A percentile compares a stretch with the other conserved stretches of the same genome.
These are phyloP conservation scores for Magnusiomyces paraingens DNA, from an alignment of 1,139 yeast genomes.

Conservation along the genomic window DNA sequence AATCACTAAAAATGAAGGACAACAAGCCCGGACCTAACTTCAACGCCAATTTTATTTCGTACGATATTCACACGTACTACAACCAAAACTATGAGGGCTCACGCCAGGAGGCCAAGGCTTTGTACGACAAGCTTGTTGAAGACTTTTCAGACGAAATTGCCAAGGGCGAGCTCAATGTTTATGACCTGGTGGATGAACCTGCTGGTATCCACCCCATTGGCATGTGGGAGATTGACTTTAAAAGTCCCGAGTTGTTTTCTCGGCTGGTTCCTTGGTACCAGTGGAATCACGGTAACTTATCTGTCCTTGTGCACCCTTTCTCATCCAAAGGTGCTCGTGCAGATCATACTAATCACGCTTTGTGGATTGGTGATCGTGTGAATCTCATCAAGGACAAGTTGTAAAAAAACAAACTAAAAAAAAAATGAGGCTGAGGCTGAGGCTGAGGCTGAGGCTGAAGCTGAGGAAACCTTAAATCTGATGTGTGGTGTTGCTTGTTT, in stretches of 20 bases:
- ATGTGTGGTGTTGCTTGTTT: too few relatives aligned
- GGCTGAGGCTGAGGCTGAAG: too few relatives aligned
- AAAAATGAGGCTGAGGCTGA: too few relatives aligned
- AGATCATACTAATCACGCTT: slow-evolving; percentile 48
- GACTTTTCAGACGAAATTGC: slow-evolving; percentile 44
- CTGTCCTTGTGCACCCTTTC: slow-evolving; percentile 51
- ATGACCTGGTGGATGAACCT: slow-evolving; percentile 44
- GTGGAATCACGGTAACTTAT: slow-evolving; percentile 44
- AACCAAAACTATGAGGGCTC: slow-evolving; percentile 37
- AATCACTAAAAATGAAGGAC: too few relatives aligned
- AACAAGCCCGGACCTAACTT: slow-evolving; percentile 1
- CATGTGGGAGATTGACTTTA: slow-evolving; percentile 39
- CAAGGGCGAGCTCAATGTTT: slow-evolving; percentile 40
- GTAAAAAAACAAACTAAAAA: too few relatives aligned
- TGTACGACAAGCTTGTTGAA: slow-evolving; percentile 38
- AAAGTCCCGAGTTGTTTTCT: slow-evolving; percentile 31
- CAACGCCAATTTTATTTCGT: slow-evolving; percentile 21
- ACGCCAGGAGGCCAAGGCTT: slow-evolving; percentile 34
- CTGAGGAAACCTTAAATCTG: too few relatives aligned
- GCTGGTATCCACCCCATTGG: slow-evolving; percentile 53
- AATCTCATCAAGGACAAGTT: slow-evolving; percentile 20
- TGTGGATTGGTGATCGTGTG: slow-evolving; percentile 46
- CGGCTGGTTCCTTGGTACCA: slow-evolving; percentile 39
- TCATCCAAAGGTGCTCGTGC: slow-evolving; percentile 33
- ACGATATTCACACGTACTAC: slow-evolving; percentile 54